Evolutionary conservation across 768 basidiomycete genomes (phyloP), one percentile per base, ranked within the genome.

Genomic region (Epithele typhae): DNA sequence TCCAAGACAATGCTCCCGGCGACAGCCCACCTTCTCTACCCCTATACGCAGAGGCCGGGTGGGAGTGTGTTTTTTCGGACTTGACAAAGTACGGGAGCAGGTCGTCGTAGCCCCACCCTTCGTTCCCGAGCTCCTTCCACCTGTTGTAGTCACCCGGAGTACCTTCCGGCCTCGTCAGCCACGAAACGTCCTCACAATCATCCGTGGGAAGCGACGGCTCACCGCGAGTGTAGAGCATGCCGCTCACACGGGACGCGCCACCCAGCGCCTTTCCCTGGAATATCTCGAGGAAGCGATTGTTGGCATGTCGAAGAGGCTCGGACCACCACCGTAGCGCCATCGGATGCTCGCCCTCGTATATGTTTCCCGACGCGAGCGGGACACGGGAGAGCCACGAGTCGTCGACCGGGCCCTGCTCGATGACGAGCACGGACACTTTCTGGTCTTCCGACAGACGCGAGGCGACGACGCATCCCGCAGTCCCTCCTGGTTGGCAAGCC

Each of bases 391-490:
- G 37, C 52, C 49, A 50, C 1, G 38, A 21, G 21, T 49, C 25
- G 2, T 37, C 37, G 15, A 49, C 19, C 17, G 30, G 68, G 1
- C 81, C 81, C 18, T 77, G 71, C 56, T 82, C 81, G 2, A 82
- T 55, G 2, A 82, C 57, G 8, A 82, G 66, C 15, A 82, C 77
- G 10, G 69, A 68, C 19, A 78, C 54, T 0, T 60, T 61, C 1
- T 76, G 73, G 45, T 78, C 69, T 59, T 82, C 81, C 11, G 69
- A 73, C 15, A 82, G 62, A 21, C 81, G 69, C 3, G 78, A 66
- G 15, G 79, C 80, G 5, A 82, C 65, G 14, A 76, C 78, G 54
- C 77, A 81, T 15, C 81, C 81, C 3, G 79, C 70, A 12, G 79
- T 79, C 4, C 80, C 79, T 73, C 22, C 37, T 48, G 47, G 11